Base-by-base conservation (phyloP, 2,329 filamentous ascomycete species). In the Fusarium cyanostomum region DNA sequence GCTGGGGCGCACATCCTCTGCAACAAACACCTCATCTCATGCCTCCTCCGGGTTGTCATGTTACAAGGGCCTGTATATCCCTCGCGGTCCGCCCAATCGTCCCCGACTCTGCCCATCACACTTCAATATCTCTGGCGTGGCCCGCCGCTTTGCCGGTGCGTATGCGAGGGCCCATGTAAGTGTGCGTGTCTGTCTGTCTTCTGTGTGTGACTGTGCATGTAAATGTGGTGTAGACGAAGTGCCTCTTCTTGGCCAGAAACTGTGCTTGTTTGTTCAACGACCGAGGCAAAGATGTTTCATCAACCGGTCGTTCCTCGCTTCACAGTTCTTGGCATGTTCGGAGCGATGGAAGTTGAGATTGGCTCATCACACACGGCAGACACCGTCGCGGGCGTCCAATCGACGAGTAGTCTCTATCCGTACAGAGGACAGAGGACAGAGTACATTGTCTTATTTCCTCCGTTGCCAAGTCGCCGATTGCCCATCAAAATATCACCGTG, bases 331-430 rank as follows among this genome's bases (percentile, higher is more conserved):
- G 68, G 66, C 68, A 55, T 59, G 11, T 30, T 26, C 62, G 54
- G 64, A 61, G 51, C 41, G 62, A 71, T 54, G 68, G 56, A 63
- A 58, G 50, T 39, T 37, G 15, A 60, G 27, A 55, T 56, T 64
- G 54, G 50, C 34, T 37, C 42, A 33, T 45, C 35, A 27, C 34
- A 39, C 28, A 27, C 51, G 41, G 37, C 45, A 45, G 41, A 24
- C 37, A 50, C 27, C 38, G 43, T 24, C 37, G 15, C 34, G 38
- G 37, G 24, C 16, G 24, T 44, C 33, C 38, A 51, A 43, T 61
- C 18, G 24, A 43, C 41, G 28, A 38, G 49, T 24, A 26, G 38
- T 16, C 30, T 15, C 27, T 27, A 21, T 21, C 21, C 21, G 24
- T 27, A 15, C 26, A 21, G n/a, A 16, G 26, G n/a, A n/a, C n/a